phyloP scores from a whole-genome alignment of 164 flowering plant genomes.

The Nymphaea colorata region DNA sequence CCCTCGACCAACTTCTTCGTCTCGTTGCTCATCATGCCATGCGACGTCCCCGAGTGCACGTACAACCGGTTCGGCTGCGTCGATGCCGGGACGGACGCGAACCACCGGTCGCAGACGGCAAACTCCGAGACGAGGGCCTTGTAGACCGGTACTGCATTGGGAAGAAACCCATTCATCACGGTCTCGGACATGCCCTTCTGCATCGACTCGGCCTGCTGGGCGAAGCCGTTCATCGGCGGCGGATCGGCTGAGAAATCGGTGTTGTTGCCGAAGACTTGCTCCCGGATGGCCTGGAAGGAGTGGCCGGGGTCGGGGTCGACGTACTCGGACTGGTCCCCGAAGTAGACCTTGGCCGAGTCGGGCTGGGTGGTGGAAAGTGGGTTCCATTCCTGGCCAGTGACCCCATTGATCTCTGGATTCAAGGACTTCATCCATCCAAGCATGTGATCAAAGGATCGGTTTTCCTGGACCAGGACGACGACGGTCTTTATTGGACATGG shows the following conservation, averaged over 20 bases:
- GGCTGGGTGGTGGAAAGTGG: slow-evolving; percentile 39
- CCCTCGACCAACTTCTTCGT: slow-evolving; percentile 36
- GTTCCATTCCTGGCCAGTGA: slow-evolving; percentile 55
- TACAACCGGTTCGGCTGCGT: slow-evolving; percentile 82
- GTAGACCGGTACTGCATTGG: slow-evolving; percentile 54
- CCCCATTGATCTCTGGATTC: slow-evolving; percentile 73
- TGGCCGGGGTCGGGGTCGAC: slow-evolving; percentile 72
- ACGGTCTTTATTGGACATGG: slow-evolving; percentile 67
- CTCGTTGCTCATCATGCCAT: slow-evolving; percentile 45
- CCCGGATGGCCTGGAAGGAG: slow-evolving; percentile 52
- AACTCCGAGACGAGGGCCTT: slow-evolving; percentile 47
- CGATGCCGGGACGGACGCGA: slow-evolving; percentile 54
- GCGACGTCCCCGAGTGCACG: slow-evolving; percentile 74
- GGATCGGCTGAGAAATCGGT: neutral
- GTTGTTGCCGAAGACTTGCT: slow-evolving; percentile 34
- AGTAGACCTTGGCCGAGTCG: slow-evolving; percentile 23
- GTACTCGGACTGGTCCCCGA: slow-evolving; percentile 28
- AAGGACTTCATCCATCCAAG: slow-evolving; percentile 82
- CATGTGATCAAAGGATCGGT: slow-evolving; percentile 91
- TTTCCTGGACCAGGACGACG: slow-evolving; percentile 71
- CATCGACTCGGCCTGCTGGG: slow-evolving; percentile 41
- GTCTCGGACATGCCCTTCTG: slow-evolving; percentile 33
- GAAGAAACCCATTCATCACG: slow-evolving; percentile 73
- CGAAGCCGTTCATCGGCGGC: slow-evolving; percentile 64
- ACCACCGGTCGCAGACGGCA: slow-evolving; percentile 78